Conservation (phyloP, 169 alveolate genomes). For the Babesia ovata region DNA sequence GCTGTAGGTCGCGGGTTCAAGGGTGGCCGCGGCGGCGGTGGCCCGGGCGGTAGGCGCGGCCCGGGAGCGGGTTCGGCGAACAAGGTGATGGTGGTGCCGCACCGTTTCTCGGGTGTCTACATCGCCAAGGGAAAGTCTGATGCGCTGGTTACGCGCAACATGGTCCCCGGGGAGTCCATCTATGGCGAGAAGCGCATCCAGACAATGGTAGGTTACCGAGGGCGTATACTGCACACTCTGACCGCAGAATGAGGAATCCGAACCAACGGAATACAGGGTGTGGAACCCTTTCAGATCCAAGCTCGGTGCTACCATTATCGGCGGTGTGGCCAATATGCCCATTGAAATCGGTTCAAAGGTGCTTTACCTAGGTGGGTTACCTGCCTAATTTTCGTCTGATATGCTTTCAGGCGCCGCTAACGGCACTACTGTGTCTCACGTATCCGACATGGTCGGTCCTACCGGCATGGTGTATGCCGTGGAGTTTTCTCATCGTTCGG, state of each 20-base stretch:
- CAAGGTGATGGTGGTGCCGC: conserved; percentile 93
- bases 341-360: conserved; percentile 97
- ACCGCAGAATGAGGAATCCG: conserved; percentile 80
- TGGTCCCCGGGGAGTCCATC: conserved; percentile 98
- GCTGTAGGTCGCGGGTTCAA: conserved; percentile 56
- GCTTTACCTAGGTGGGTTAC: conserved; percentile 87
- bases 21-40: conserved; percentile 63
- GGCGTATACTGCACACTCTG: not conserved
- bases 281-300: conserved; percentile 99
- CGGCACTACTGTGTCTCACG: conserved; percentile 99
- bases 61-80: conserved; percentile 85
- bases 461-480: conserved; percentile 98
- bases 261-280: conserved; percentile 96
- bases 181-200: conserved; percentile 98
- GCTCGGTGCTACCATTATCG: conserved; percentile 97
- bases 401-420: conserved; percentile 91
- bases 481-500: conserved; percentile 97
- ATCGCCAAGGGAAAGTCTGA: conserved; percentile 95
- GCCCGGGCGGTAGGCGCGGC: conserved; percentile 46
- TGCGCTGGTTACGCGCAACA: conserved; percentile 93
- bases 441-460: conserved; percentile 98
- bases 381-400: not conserved
- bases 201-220: conserved; percentile 73
- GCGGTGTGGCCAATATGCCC: conserved; percentile 96
- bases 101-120: conserved; percentile 95